These are phyloP conservation scores for Avena eriantha DNA, from an alignment of 176 grass and related monocot species.

Conservation along the genomic window DNA sequence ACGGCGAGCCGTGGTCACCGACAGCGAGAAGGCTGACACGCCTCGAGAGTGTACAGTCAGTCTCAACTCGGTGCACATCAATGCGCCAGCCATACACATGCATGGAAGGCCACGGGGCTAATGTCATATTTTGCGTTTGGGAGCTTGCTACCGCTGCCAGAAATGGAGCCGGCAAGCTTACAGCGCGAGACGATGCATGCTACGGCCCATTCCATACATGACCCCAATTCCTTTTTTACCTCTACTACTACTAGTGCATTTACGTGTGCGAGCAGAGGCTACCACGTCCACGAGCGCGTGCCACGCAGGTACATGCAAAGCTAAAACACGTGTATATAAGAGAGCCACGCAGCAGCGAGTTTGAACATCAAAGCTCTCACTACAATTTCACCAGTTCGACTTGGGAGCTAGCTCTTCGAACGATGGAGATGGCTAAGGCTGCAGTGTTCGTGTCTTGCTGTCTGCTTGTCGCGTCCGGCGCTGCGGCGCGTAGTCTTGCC, in stretches of 20 bases:
- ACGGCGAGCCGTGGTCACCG: neutral
- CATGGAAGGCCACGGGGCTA: neutral
- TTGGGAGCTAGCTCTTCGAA: neutral
- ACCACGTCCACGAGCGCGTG: neutral
- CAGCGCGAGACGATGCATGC: neutral
- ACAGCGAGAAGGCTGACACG: slow-evolving; percentile 15
- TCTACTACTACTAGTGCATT: neutral
- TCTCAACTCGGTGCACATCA: slow-evolving; percentile 15
- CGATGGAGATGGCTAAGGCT: slow-evolving; percentile 23
- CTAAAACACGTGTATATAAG: neutral
- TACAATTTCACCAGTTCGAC: neutral
- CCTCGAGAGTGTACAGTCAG: slow-evolving; percentile 19
- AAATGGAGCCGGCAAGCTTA: neutral
- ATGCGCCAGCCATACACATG: slow-evolving; percentile 24
- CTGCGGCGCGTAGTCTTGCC: slow-evolving; percentile 8
- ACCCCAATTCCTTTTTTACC: too few species aligned
- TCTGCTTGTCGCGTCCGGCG: slow-evolving; percentile 26
- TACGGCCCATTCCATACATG: neutral
- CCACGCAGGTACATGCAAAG: neutral
- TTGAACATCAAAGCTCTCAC: neutral
- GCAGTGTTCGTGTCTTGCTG: slow-evolving; percentile 35
- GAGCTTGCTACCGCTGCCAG: neutral
- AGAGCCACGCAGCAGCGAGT: neutral
- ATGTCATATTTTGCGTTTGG: neutral
- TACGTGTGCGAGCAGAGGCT: neutral